A percentile compares a stretch with the other conserved stretches of the same genome.
Evolutionary conservation across 371 early-diverging fungal species (phyloP).

Genomic region (Syncephalastrum monosporum): DNA sequence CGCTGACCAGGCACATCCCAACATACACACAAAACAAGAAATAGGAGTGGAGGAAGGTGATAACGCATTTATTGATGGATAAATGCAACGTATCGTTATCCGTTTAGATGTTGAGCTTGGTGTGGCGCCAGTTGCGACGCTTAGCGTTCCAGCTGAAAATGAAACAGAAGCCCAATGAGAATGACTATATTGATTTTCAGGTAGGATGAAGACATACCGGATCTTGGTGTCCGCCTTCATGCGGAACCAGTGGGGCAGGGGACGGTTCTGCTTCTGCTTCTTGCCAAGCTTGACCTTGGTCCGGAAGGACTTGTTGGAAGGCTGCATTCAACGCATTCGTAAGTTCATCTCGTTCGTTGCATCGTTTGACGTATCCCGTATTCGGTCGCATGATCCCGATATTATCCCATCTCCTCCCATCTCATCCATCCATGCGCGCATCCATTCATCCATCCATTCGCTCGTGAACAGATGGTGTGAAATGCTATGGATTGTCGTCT

Average conservation of each 20-base stretch:
- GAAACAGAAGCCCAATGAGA: no score
- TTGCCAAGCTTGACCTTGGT: conserved; percentile 98
- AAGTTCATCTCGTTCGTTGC: conserved; percentile 27
- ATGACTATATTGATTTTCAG: no score
- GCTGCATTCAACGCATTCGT: conserved; percentile 47
- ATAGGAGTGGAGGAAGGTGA: no score
- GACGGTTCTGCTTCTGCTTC: conserved; percentile 98
- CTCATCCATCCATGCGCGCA: conserved; percentile 7
- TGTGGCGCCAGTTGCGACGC: conserved; percentile 97
- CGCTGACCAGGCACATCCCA: no score
- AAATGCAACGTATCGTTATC: no score
- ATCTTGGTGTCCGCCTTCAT: conserved; percentile 94
- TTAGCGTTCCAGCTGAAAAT: conserved; percentile 86
- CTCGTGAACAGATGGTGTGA: no score
- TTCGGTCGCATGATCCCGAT: background rate
- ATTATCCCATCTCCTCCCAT: conserved; percentile 5
- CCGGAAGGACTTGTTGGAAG: conserved; percentile 94
- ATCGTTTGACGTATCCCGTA: conserved; percentile 32
- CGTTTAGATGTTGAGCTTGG: conserved; percentile 88
- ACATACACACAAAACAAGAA: no score
- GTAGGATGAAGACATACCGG: conserved; percentile 47
- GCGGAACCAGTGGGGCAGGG: conserved; percentile 97
- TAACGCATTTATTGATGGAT: no score
- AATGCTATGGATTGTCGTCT: background rate
- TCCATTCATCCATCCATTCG: background rate